A percentile compares a stretch with the other conserved stretches of the same genome.
Evolutionary conservation across 768 basidiomycete genomes (phyloP).

Genomic region (Lepiota brunneoincarnata): DNA sequence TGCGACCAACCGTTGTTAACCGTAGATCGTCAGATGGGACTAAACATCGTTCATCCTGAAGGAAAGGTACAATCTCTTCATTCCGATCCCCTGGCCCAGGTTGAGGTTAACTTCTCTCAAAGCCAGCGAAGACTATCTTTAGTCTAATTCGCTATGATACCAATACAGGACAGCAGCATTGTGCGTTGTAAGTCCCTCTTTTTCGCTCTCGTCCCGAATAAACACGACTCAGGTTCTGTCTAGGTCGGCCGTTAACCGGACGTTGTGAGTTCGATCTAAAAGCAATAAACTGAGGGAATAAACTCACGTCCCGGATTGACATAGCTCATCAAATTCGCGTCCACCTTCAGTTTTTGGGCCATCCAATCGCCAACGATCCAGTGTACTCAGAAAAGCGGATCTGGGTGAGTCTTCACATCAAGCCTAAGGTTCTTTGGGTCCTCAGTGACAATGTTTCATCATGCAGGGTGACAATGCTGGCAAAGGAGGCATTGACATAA

Average conservation of each 20-base stretch:
- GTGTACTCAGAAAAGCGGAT: conserved; percentile 81
- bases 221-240: conserved; percentile 3
- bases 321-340: conserved; percentile 96
- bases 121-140: conserved; percentile 91
- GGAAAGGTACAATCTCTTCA: conserved; percentile 64
- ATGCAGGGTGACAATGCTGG: conserved; percentile 68
- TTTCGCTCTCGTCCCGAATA: neutral
- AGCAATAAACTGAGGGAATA: neutral
- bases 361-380: conserved; percentile 94
- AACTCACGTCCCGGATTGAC: conserved; percentile 7
- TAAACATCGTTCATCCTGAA: conserved; percentile 93
- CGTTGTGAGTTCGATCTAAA: conserved; percentile 61
- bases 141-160: conserved; percentile 77
- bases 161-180: conserved; percentile 78
- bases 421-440: neutral
- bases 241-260: conserved; percentile 88
- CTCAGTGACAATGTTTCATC: neutral
- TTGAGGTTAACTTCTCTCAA: conserved; percentile 8
- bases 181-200: conserved; percentile 62
- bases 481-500: conserved; percentile 76
- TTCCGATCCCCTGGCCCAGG: neutral
- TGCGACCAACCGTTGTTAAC: conserved; percentile 89
- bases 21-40: conserved; percentile 93
- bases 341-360: conserved; percentile 91
- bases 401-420: conserved; percentile 51